Base-by-base conservation (phyloP, 73 alveolate genomes). In the Diophrys sp. region DNA sequence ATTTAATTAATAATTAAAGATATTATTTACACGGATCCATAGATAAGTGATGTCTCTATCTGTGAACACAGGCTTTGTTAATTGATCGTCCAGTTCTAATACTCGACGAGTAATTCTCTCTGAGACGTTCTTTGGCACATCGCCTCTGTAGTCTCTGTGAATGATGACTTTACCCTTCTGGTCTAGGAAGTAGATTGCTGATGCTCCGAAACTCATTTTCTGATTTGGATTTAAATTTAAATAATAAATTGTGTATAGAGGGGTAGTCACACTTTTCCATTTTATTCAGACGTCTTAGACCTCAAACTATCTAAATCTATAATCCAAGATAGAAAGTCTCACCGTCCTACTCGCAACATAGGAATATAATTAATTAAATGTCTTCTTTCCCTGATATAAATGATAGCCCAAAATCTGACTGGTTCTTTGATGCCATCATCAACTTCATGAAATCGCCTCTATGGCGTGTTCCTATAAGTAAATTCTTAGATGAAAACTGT, bases 1-100 rank as follows among this genome's bases (percentile, higher is more conserved):
- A n/a, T n/a, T n/a, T n/a, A n/a, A n/a, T n/a, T n/a, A n/a, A n/a
- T n/a, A n/a, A n/a, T n/a, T 34, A 23, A 31, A 23, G 56, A 96
- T 75, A 82, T 94, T 96, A 76, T 96, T 91, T 71, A 91, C 96
- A 71, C 96, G 91, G 54, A 96, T 94, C 97, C 98, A 97, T 83
- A 90, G 86, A 80, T 92, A 95, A 70, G 97, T 95, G 81, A 93
- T 92, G 83, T 96, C 98, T 76, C 95, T 93, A 82, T 91, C 94
- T 24, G 89, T 86, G 88, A 93, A 94, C 29, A 91, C 97, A 54
- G 99, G 98, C 86, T 94, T 91, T 73, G 87, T 80, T 1, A 90
- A 83, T 70, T 89, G 79, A 66, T 95, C 98, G 31, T 95, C 99
- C 44, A 90, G 88, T 71, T 95, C 99, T 71, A 93, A 89, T 28